These are phyloP conservation scores for Emergomyces pasteurianus DNA, from an alignment of 2,329 filamentous ascomycete genomes.

Conservation along the genomic window DNA sequence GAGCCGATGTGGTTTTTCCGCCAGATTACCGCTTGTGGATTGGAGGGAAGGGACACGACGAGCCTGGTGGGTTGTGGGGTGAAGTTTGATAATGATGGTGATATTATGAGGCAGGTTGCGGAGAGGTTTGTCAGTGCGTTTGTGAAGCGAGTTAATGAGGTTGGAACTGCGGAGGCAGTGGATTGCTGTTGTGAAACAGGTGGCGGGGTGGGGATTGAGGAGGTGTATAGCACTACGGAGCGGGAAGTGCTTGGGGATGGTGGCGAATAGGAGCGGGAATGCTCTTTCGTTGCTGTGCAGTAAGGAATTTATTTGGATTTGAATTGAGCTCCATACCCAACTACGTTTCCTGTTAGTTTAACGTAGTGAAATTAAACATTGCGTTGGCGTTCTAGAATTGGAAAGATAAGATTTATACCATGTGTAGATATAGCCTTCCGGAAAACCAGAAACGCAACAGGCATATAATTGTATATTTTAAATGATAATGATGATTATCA, in stretches of 20 bases:
- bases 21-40: constrained; percentile 80
- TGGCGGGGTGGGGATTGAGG: constrained; percentile 26
- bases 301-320: background rate
- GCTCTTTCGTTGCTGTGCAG: background rate
- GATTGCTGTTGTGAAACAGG: constrained; percentile 15
- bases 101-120: constrained; percentile 28
- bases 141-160: constrained; percentile 26
- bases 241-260: constrained; percentile 17
- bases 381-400: background rate
- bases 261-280: background rate
- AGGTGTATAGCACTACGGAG: constrained; percentile 27
- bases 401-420: background rate
- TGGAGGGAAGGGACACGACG: constrained; percentile 69
- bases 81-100: constrained; percentile 32
- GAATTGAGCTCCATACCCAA: background rate
- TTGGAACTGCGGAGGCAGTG: background rate
- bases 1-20: constrained; percentile 53
- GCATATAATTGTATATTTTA: background rate
- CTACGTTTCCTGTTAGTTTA: background rate
- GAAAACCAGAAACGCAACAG: no score
- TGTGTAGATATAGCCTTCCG: background rate
- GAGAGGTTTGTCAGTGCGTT: constrained; percentile 26
- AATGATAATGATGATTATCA: background rate
- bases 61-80: constrained; percentile 49
- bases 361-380: background rate